phyloP scores from a whole-genome alignment of 805 yeast genomes.

The Starmerella asiatica region DNA sequence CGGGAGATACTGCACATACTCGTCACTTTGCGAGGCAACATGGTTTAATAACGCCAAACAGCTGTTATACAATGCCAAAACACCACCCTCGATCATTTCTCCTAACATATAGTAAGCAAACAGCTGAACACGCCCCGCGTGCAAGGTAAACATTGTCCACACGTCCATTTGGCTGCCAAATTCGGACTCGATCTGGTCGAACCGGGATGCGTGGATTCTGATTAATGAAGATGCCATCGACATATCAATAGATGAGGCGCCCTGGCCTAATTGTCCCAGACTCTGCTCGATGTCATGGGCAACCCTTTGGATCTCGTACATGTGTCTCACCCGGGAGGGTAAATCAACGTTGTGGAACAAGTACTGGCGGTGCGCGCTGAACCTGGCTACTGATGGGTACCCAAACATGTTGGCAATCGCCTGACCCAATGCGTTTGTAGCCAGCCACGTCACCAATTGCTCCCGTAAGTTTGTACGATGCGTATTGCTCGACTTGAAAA shows the following conservation, averaged over 20 bases:
- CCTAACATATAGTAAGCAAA: constrained; percentile 72
- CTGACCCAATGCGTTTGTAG: constrained; percentile 82
- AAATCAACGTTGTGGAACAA: constrained; percentile 30
- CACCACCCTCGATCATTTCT: constrained; percentile 30
- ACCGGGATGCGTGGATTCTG: constrained; percentile 52
- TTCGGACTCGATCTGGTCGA: constrained; percentile 61
- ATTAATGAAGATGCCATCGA: constrained; percentile 63
- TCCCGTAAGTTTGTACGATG: constrained; percentile 35
- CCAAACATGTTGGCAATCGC: constrained; percentile 86
- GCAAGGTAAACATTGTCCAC: constrained; percentile 51
- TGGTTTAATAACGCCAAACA: constrained; percentile 60
- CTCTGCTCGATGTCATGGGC: constrained; percentile 62
- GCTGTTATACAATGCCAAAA: constrained; percentile 66
- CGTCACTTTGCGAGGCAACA: constrained; percentile 45
- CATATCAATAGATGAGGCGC: constrained; percentile 41
- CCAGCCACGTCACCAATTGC: constrained; percentile 83
- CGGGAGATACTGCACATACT: constrained; percentile 66
- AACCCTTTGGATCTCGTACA: constrained; percentile 71
- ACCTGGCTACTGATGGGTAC: constrained; percentile 81
- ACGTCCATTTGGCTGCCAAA: constrained; percentile 42
- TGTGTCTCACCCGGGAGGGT: constrained; percentile 51
- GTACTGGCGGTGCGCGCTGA: constrained; percentile 40
- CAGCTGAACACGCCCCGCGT: constrained; percentile 68
- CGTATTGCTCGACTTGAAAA: constrained; percentile 31
- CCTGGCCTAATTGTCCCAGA: constrained; percentile 14